Conservation (phyloP, 257 asterid genomes). For the Gentiana macrophylla region DNA sequence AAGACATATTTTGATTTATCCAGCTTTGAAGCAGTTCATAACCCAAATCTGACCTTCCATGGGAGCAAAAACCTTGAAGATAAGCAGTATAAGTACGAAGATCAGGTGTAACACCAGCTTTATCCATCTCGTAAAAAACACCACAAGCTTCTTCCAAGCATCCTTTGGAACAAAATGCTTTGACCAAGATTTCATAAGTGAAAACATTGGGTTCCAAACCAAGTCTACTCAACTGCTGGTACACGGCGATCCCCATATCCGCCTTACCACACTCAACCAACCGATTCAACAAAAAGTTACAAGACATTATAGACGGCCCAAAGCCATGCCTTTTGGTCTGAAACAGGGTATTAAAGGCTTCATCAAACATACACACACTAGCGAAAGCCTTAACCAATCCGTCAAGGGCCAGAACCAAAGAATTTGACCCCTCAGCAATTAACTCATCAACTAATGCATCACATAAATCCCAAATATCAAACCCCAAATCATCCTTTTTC, state of each 20-base stretch:
- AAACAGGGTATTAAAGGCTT: slow-evolving; percentile 45
- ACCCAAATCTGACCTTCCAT: slow-evolving; percentile 33
- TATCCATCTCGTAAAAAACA: slow-evolving; percentile 51
- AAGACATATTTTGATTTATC: slow-evolving; percentile 18
- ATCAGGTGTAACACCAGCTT: slow-evolving; percentile 51
- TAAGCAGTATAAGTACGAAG: slow-evolving; percentile 30
- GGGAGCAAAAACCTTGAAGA: slow-evolving; percentile 53
- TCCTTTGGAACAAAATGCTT: slow-evolving; percentile 51
- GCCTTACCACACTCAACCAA: slow-evolving; percentile 41
- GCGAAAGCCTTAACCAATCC: slow-evolving; percentile 47
- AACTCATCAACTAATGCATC: slow-evolving; percentile 50
- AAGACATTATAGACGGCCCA: slow-evolving; percentile 40
- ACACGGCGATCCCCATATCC: slow-evolving; percentile 42
- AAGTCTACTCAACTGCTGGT: slow-evolving; percentile 38
- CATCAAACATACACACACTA: slow-evolving; percentile 52
- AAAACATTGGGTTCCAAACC: slow-evolving; percentile 56
- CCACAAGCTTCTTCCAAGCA: slow-evolving; percentile 37
- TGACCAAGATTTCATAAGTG: slow-evolving; percentile 64
- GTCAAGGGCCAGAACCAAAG: slow-evolving; percentile 42
- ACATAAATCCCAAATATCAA: slow-evolving; percentile 46
- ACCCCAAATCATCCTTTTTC: slow-evolving; percentile 26
- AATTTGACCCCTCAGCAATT: slow-evolving; percentile 27
- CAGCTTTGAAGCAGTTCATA: slow-evolving; percentile 25
- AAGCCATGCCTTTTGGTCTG: slow-evolving; percentile 33
- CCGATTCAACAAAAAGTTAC: slow-evolving; percentile 54